A percentile compares a stretch with the other conserved stretches of the same genome.
Evolutionary conservation across 352 stramenopile species (phyloP).

Genomic region (Pseudoperonospora humuli): DNA sequence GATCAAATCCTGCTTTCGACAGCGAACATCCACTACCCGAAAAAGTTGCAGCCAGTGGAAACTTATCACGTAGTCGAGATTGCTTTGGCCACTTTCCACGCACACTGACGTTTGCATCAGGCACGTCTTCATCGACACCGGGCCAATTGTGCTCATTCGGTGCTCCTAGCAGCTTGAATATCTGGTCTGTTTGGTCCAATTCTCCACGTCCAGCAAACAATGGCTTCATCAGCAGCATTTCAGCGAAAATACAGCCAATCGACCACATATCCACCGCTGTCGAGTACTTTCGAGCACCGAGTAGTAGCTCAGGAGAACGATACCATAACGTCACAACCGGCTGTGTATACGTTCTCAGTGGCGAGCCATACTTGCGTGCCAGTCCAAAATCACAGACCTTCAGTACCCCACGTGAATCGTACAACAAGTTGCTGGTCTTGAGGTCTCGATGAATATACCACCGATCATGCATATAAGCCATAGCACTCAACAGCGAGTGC

Average conservation of each 20-base stretch:
- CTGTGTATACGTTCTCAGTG: slow-evolving; percentile 78
- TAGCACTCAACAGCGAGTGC: slow-evolving; percentile 84
- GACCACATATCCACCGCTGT: slow-evolving; percentile 96
- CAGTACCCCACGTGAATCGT: slow-evolving; percentile 73
- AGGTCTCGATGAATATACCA: slow-evolving; percentile 95
- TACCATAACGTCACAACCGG: slow-evolving; percentile 95
- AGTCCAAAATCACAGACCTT: slow-evolving; percentile 87
- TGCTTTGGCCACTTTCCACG: slow-evolving; percentile 62
- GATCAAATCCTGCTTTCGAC: slow-evolving; percentile 68
- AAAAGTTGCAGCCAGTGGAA: slow-evolving; percentile 55
- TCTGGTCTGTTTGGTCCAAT: slow-evolving; percentile 94
- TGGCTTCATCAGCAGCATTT: slow-evolving; percentile 91
- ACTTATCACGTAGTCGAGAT: slow-evolving; percentile 72
- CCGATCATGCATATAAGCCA: slow-evolving; percentile 88
- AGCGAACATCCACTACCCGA: slow-evolving; percentile 44
- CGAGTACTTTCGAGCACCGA: slow-evolving; percentile 90
- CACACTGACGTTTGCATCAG: slow-evolving; percentile 41
- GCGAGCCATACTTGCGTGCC: slow-evolving; percentile 72
- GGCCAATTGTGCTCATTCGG: slow-evolving; percentile 90
- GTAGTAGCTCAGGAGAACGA: slow-evolving; percentile 89
- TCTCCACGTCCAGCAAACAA: slow-evolving; percentile 91
- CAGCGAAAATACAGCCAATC: slow-evolving; percentile 93
- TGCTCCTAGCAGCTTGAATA: slow-evolving; percentile 91
- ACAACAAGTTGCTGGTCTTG: slow-evolving; percentile 97
- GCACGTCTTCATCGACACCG: slow-evolving; percentile 45